Percentiles rank a stretch among this genome's conserved stretches.
phyloP scores from a whole-genome alignment of 768 basidiomycete genomes.

The Agrocybe chaxingu region DNA sequence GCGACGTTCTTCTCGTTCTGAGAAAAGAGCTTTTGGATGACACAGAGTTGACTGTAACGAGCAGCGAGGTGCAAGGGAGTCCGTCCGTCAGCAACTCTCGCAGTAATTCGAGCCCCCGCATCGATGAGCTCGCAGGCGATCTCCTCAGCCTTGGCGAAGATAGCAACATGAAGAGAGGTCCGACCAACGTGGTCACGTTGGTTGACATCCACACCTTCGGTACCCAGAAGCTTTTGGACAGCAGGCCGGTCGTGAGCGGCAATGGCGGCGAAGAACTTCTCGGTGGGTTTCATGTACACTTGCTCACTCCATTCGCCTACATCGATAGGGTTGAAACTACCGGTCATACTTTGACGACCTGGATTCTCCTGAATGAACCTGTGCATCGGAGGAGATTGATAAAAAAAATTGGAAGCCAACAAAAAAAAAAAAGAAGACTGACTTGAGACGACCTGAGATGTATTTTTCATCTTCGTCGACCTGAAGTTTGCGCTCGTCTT shows the following conservation, averaged over 20 bases:
- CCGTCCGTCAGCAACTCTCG: conserved; percentile 54
- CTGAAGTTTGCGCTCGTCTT: conserved; percentile 52
- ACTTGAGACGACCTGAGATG: conserved; percentile 52
- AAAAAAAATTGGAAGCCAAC: not conserved
- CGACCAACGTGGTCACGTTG: conserved; percentile 62
- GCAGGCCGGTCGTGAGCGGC: conserved; percentile 37
- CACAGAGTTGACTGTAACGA: conserved; percentile 36
- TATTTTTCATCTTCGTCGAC: conserved; percentile 50
- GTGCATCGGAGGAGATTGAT: not conserved
- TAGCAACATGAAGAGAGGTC: conserved; percentile 55
- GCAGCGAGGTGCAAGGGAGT: conserved; percentile 56
- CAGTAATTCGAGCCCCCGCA: conserved; percentile 52
- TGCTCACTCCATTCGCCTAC: conserved; percentile 64
- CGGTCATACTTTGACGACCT: conserved; percentile 57
- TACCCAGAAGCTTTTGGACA: conserved; percentile 37
- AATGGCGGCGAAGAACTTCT: conserved; percentile 57
- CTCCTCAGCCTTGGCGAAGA: conserved; percentile 41
- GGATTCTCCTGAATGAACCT: conserved; percentile 62
- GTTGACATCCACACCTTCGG: conserved; percentile 40
- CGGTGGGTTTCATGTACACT: conserved; percentile 53
- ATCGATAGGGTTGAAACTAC: conserved; percentile 66
- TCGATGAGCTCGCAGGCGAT: conserved; percentile 52
- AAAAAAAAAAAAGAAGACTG: conserved; percentile 15
- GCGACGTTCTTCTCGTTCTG: conserved; percentile 40
- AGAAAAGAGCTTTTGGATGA: conserved; percentile 50